Evolutionary conservation across 1,139 yeast genomes (phyloP), one percentile per base, ranked within the genome.

Genomic region (Yamadazyma dendronema): DNA sequence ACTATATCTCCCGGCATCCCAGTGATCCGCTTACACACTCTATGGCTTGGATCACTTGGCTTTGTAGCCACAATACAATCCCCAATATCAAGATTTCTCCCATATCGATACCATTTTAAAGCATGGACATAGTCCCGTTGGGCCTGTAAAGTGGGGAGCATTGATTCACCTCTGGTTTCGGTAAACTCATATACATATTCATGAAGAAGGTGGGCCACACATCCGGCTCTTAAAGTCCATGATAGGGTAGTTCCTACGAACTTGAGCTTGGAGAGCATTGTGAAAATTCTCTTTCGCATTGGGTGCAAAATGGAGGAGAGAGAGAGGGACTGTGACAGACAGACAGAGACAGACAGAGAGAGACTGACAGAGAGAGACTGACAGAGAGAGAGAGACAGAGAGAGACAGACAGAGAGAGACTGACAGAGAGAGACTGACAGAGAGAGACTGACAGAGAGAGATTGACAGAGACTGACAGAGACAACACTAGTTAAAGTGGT

Each of bases 1-100:
- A 90, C 77, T 12, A 81, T 56, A 62, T 90, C 97, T 1, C 97
- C 97, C 0, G 97, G 95, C 96, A 90, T 84, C 0, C 97, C 98
- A 0, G 96, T 83, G 28, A 92, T 82, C 41, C 98, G 69, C 56
- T 92, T 92, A 55, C 97, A 92, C 3, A 92, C 95, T 39, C 95
- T 67, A 52, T 83, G 89, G 15, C 73, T 72, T 0, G 96, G 95
- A 47, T 86, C 94, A 2, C 95, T 87, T 1, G 98, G 98, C 56
- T 94, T 92, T 26, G 77, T 65, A 1, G 96, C 94, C 25, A 92
- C 94, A 3, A 94, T 76, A 42, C 94, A 74, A 56, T 92, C 98
- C 0, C 99, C 99, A 46, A 84, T 79, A 30, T 73, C 62, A 13
- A 88, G 58, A 14, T 70, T 69, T 38, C 83, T 62, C 2, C 92